These are phyloP conservation scores for Umbelopsis sp. DNA, from an alignment of 192 early-diverging fungal species.

Conservation along the genomic window DNA sequence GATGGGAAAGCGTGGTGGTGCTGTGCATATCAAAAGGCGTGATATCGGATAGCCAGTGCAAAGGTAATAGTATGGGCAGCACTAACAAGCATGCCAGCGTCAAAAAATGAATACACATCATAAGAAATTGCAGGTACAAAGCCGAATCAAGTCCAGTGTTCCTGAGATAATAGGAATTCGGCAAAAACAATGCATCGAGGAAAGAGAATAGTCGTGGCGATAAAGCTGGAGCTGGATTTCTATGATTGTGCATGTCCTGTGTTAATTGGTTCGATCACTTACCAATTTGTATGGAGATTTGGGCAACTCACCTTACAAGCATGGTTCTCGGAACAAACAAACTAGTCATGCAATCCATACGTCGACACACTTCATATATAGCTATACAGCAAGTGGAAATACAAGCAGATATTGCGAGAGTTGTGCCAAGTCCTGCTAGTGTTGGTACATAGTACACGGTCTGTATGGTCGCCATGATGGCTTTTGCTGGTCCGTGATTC, in stretches of 20 bases:
- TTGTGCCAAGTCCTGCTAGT: conserved; percentile 53
- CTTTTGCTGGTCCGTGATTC: too few relatives aligned
- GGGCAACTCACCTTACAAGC: conserved; percentile 43
- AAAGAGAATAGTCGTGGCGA: conserved; percentile 52
- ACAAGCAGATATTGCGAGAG: conserved; percentile 52
- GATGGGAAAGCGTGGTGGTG: conserved; percentile 30
- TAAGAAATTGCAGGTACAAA: conserved; percentile 64
- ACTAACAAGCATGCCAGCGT: conserved; percentile 46
- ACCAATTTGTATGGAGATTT: neutral
- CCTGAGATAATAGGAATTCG: conserved; percentile 51
- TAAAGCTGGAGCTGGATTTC: conserved; percentile 53
- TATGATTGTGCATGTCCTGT: conserved; percentile 22
- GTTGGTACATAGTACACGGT: conserved; percentile 49
- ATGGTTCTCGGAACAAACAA: conserved; percentile 51
- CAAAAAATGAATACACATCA: conserved; percentile 59
- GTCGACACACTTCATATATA: conserved; percentile 53
- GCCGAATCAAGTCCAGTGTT: conserved; percentile 63
- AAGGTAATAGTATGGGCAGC: conserved; percentile 49
- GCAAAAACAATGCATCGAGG: conserved; percentile 44
- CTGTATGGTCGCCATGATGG: conserved; percentile 46
- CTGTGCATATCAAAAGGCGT: conserved; percentile 22
- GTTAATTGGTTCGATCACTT: neutral
- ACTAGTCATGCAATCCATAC: conserved; percentile 51
- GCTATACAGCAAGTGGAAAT: conserved; percentile 49
- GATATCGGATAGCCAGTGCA: conserved; percentile 46